Base-by-base conservation (phyloP, 108 stramenopile species). In the Skeletonema costatum region DNA sequence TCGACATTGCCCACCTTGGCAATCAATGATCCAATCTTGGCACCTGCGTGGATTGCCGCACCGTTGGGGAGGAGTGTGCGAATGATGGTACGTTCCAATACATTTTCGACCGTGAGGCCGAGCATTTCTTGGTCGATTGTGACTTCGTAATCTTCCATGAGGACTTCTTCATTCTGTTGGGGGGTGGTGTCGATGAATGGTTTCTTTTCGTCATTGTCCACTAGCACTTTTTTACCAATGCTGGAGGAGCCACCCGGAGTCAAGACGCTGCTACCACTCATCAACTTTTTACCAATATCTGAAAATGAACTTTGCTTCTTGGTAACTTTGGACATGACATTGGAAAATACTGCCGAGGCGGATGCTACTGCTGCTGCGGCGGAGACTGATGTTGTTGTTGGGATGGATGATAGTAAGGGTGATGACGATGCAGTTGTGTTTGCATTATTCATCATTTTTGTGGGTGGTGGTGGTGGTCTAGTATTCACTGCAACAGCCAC, bases 61-160 rank as follows among this genome's bases (percentile, higher is more conserved):
- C 94, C 94, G 30, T 87, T 86, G 9, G 90, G 89, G 3, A 94
- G 68, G 14, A 96, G 89, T 9, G 95, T 94, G 4, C 95, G 85
- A 14, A 96, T 89, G 21, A 96, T 90, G 12, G 95, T 96, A 0
- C 95, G 79, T 81, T 96, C 95, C 21, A 96, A 72, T 11, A 96
- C 93, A 78, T 96, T 96, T 66, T 96, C 95, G 31, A 96, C 95
- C 4, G 95, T 96, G 14, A 96, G 81, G 31, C 95, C 95, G 1
- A 96, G 81, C 92, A 93, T 94, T 85, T 96, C 93, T 60, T 92
- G 83, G 62, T 92, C 85, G 60, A 93, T 91, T 19, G 79, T 51
- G 21, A 93, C 89, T 50, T 82, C 81, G 64, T 95, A 93, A 61
- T 91, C 89, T 53, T 75, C 68, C 25, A 25, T 56, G 16, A 25